Conservation (phyloP, 2,329 filamentous ascomycete genomes). For the Zymoseptoria brevis region DNA sequence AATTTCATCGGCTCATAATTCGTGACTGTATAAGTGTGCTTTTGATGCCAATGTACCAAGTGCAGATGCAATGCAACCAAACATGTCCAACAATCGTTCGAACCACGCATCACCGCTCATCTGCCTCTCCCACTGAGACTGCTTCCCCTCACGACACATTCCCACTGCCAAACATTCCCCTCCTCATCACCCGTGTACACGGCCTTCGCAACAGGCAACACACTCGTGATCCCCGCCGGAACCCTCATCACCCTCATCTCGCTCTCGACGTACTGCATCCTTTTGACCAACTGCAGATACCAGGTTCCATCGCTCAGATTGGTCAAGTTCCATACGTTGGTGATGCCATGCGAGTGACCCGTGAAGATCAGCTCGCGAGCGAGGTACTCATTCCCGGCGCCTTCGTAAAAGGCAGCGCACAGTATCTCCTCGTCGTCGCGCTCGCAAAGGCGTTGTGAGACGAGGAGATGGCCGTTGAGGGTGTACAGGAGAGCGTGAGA, state of each 20-base stretch:
- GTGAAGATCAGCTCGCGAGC: conserved; percentile 82
- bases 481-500: conserved; percentile 71
- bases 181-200: conserved; percentile 94
- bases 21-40: background rate
- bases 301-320: conserved; percentile 56
- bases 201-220: conserved; percentile 70
- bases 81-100: too few species aligned
- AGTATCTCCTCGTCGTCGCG: conserved; percentile 60
- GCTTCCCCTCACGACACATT: conserved; percentile 24
- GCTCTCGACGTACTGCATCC: conserved; percentile 72
- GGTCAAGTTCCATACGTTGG: conserved; percentile 61
- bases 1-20: background rate
- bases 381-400: conserved; percentile 81
- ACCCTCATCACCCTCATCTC: conserved; percentile 57
- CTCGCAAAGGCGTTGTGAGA: conserved; percentile 74
- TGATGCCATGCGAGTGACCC: conserved; percentile 73
- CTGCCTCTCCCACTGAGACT: conserved; percentile 12
- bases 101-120: too few species aligned
- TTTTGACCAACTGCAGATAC: conserved; percentile 68
- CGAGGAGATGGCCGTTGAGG: conserved; percentile 74
- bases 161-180: conserved; percentile 58
- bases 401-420: conserved; percentile 87
- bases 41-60: background rate
- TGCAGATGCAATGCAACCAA: background rate
- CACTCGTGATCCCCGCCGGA: conserved; percentile 71